Conservation (phyloP, 2,329 filamentous ascomycete species). For the Coniella lustricola region DNA sequence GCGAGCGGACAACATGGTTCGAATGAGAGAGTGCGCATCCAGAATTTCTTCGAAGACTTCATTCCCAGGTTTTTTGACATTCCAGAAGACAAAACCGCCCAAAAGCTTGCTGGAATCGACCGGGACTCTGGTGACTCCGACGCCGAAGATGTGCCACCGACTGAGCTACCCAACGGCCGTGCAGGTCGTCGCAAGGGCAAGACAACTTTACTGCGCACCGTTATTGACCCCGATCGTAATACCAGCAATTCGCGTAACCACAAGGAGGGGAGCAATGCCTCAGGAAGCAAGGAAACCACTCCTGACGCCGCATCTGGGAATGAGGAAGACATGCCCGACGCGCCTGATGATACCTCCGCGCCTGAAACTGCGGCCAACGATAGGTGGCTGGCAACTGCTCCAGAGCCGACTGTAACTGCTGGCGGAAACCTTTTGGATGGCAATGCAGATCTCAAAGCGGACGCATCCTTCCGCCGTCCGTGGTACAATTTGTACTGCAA, state of each 20-base stretch:
- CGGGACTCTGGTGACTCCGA: slow-evolving; percentile 70
- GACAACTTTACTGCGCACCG: slow-evolving; percentile 73
- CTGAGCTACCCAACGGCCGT: slow-evolving; percentile 63
- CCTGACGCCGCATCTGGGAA: slow-evolving; percentile 73
- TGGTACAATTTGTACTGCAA: slow-evolving; percentile 90
- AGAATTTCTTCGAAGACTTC: slow-evolving; percentile 70
- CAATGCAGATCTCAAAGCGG: slow-evolving; percentile 61
- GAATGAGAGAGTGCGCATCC: slow-evolving; percentile 66
- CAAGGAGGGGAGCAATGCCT: slow-evolving; percentile 72
- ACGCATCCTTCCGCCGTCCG: slow-evolving; percentile 73
- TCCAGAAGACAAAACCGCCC: slow-evolving; percentile 60
- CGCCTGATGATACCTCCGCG: slow-evolving; percentile 47
- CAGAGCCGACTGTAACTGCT: slow-evolving; percentile 46
- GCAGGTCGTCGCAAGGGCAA: slow-evolving; percentile 64
- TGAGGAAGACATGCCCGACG: slow-evolving; percentile 68
- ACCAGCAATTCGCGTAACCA: slow-evolving; percentile 63
- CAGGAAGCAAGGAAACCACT: slow-evolving; percentile 80
- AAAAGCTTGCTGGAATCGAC: slow-evolving; percentile 61
- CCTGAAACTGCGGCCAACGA: slow-evolving; percentile 56
- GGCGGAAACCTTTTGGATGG: slow-evolving; percentile 50
- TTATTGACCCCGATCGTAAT: slow-evolving; percentile 71
- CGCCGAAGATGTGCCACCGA: slow-evolving; percentile 62
- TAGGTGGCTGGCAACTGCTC: slow-evolving; percentile 57
- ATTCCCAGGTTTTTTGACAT: slow-evolving; percentile 72
- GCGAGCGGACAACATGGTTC: slow-evolving; percentile 64